Conservation (phyloP, 768 basidiomycete species). For the Tulasnella sp. region DNA sequence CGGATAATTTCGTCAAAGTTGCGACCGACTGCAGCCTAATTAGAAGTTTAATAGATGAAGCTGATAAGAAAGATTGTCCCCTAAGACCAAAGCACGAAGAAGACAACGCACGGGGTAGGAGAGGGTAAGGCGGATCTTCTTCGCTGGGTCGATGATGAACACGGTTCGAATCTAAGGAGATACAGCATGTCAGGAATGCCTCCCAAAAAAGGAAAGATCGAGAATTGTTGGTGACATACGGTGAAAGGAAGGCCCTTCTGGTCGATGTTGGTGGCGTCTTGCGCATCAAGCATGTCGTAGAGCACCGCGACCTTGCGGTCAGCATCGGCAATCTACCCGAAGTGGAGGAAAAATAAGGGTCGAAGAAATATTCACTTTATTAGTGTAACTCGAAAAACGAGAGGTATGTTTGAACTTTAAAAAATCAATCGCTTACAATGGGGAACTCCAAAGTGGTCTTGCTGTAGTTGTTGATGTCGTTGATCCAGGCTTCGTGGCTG, state of each 20-base stretch:
- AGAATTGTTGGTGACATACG: constrained; percentile 28
- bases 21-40: constrained; percentile 73
- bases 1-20: constrained; percentile 73
- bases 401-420: constrained; percentile 10
- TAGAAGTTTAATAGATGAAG: not conserved
- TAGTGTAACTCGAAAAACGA: not conserved
- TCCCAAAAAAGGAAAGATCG: not conserved
- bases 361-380: not conserved
- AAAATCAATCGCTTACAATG: constrained; percentile 64
- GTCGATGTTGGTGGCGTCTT: constrained; percentile 84
- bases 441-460: constrained; percentile 79
- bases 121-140: constrained; percentile 80
- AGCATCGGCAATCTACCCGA: constrained; percentile 72
- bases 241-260: constrained; percentile 89
- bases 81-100: not conserved
- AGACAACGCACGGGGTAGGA: constrained; percentile 51
- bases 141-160: constrained; percentile 95
- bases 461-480: constrained; percentile 79
- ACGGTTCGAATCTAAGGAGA: constrained; percentile 77
- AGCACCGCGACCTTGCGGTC: constrained; percentile 69
- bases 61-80: not conserved
- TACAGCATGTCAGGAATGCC: not conserved
- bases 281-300: constrained; percentile 95
- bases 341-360: not conserved
- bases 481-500: constrained; percentile 78